These are phyloP conservation scores for Myriosclerotinia duriaeana DNA, from an alignment of 2,329 filamentous ascomycete genomes.

Conservation along the genomic window DNA sequence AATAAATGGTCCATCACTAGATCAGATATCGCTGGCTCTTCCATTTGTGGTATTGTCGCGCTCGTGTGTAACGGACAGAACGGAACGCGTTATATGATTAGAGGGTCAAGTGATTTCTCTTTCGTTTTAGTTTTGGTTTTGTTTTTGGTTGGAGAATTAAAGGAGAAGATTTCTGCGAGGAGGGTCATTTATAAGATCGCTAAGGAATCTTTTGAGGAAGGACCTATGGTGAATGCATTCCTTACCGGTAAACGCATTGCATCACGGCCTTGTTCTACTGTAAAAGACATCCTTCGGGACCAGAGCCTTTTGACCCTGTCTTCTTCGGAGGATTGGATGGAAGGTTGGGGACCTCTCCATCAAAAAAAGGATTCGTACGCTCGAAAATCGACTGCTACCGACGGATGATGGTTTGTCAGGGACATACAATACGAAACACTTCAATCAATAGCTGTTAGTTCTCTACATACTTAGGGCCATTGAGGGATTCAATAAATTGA, in stretches of 20 bases:
- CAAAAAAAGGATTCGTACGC: not conserved
- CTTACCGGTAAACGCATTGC: not conserved
- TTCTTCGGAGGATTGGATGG: too few relatives aligned
- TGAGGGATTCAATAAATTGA: not conserved
- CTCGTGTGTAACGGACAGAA: not conserved
- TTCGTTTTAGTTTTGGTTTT: not conserved
- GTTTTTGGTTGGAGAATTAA: not conserved
- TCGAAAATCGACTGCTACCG: not conserved
- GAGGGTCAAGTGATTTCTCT: not conserved
- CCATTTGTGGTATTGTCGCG: not conserved
- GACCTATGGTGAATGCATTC: not conserved
- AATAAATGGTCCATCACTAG: not conserved
- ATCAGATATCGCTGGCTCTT: not conserved
- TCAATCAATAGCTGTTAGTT: too few relatives aligned
- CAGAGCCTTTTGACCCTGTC: not conserved
- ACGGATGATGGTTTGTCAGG: not conserved
- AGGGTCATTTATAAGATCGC: not conserved
- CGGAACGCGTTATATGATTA: not conserved
- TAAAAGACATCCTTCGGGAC: not conserved
- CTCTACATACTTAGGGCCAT: too few relatives aligned
- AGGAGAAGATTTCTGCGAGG: not conserved
- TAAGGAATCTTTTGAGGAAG: not conserved
- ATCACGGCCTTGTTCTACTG: not conserved
- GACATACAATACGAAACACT: not conserved
- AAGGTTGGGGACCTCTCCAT: not conserved